Conservation (phyloP, 1,284 basidiomycete genomes). For the Cryptococcus sp. region DNA sequence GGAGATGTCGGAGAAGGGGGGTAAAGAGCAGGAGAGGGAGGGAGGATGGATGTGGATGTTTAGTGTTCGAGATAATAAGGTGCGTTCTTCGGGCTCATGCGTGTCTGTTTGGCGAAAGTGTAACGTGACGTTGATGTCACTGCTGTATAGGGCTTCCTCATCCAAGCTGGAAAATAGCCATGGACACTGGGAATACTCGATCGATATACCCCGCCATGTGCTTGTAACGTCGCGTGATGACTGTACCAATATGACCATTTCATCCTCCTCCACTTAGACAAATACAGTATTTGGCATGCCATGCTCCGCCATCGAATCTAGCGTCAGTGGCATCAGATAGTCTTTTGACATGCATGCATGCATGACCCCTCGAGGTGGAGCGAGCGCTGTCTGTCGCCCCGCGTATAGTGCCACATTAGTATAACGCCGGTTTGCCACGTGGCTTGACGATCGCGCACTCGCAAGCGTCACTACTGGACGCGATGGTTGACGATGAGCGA, state of each 20-base stretch:
- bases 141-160: slow-evolving; percentile 18
- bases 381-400: too few relatives aligned
- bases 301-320: background rate
- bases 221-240: background rate
- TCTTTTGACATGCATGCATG: too few relatives aligned
- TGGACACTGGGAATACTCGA: background rate
- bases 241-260: too few relatives aligned
- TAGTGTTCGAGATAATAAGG: slow-evolving; percentile 49
- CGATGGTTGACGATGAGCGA: too few relatives aligned
- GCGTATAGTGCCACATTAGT: too few relatives aligned
- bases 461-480: too few relatives aligned
- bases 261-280: too few relatives aligned
- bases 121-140: background rate
- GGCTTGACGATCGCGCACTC: too few relatives aligned
- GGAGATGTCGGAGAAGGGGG: slow-evolving; percentile 6
- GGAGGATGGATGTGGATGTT: slow-evolving; percentile 58
- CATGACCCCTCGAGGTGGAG: too few relatives aligned
- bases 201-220: background rate
- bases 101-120: background rate
- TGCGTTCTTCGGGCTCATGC: slow-evolving; percentile 11
- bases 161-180: slow-evolving; percentile 12
- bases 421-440: too few relatives aligned
- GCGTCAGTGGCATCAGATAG: too few relatives aligned
- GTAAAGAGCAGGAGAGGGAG: background rate
- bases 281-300: too few relatives aligned